Conservation (phyloP, 164 flowering plant species). For the Macadamia integrifolia region DNA sequence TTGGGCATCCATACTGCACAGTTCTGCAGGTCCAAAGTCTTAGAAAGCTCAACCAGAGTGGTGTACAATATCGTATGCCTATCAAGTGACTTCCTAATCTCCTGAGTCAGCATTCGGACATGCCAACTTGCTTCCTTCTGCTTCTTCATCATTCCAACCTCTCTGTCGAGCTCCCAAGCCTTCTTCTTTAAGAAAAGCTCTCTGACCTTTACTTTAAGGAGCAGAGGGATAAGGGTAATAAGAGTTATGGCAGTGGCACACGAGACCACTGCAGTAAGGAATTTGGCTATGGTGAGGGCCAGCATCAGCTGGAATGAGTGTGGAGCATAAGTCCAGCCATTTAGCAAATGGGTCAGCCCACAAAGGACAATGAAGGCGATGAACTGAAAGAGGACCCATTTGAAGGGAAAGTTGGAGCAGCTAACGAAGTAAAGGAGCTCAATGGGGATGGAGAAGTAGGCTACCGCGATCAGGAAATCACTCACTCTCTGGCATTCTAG, state of each 20-base stretch:
- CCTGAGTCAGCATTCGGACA: conserved; percentile 94
- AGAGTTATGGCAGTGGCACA: conserved; percentile 91
- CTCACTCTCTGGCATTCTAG: conserved; percentile 75
- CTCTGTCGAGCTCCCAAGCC: conserved; percentile 84
- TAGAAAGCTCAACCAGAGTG: conserved; percentile 79
- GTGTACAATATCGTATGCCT: conserved; percentile 84
- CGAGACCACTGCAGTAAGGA: conserved; percentile 92
- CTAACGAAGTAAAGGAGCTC: conserved; percentile 92
- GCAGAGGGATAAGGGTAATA: conserved; percentile 75
- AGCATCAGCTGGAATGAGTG: conserved; percentile 77
- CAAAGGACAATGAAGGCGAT: conserved; percentile 93
- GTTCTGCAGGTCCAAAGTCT: conserved; percentile 67
- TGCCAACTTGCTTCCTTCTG: conserved; percentile 79
- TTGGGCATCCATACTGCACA: conserved; percentile 98
- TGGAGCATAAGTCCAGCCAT: conserved; percentile 79
- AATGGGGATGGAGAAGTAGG: conserved; percentile 90
- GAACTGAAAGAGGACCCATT: conserved; percentile 89
- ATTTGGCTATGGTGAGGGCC: conserved; percentile 76
- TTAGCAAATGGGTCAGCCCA: conserved; percentile 86
- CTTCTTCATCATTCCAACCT: conserved; percentile 79
- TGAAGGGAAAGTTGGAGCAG: conserved; percentile 89
- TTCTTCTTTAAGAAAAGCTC: conserved; percentile 85
- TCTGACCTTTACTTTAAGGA: conserved; percentile 84
- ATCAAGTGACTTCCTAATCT: conserved; percentile 86
- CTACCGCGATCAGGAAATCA: conserved; percentile 88